Evolutionary conservation across 1,284 basidiomycete species (phyloP).

Genomic region (Termitomyces sp.): DNA sequence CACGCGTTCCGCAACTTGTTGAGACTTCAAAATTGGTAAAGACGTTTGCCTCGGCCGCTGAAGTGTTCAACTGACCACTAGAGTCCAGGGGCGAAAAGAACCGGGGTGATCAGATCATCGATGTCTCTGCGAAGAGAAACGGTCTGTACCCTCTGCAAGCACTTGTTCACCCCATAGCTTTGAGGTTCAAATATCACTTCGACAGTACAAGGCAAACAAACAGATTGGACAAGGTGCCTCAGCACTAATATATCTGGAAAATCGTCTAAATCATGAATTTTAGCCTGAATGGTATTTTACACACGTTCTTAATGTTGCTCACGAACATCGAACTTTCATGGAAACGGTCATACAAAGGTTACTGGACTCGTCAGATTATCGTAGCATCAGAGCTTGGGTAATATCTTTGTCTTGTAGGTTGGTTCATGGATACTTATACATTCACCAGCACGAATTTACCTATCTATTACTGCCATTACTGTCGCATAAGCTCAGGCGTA

Average conservation of each 20-base stretch:
- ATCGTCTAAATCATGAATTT: background rate
- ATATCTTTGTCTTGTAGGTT: conserved; percentile 19
- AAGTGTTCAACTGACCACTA: conserved; percentile 4
- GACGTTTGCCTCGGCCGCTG: conserved; percentile 22
- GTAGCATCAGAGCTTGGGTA: conserved; percentile 73
- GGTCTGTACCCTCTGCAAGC: conserved; percentile 79
- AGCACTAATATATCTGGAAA: background rate
- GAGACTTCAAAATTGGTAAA: conserved; percentile 70
- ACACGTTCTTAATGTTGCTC: conserved; percentile 79
- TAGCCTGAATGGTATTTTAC: conserved; percentile 98
- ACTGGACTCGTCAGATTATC: conserved; percentile 56
- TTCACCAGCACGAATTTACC: conserved; percentile 69
- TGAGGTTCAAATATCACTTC: conserved; percentile 96
- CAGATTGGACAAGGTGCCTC: conserved; percentile 80
- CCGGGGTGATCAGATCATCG: conserved; percentile 20
- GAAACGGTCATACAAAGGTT: conserved; percentile 73
- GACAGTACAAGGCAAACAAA: conserved; percentile 86
- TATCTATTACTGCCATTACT: conserved; percentile 68
- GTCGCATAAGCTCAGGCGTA: conserved; percentile 66
- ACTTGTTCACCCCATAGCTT: conserved; percentile 78
- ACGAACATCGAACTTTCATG: conserved; percentile 80
- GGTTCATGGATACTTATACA: background rate
- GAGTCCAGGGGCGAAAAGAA: conserved; percentile 45
- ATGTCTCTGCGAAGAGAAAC: conserved; percentile 29
- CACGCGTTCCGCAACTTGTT: conserved; percentile 69